Conservation (phyloP, 164 flowering plant genomes). For the Stephania japonica region DNA sequence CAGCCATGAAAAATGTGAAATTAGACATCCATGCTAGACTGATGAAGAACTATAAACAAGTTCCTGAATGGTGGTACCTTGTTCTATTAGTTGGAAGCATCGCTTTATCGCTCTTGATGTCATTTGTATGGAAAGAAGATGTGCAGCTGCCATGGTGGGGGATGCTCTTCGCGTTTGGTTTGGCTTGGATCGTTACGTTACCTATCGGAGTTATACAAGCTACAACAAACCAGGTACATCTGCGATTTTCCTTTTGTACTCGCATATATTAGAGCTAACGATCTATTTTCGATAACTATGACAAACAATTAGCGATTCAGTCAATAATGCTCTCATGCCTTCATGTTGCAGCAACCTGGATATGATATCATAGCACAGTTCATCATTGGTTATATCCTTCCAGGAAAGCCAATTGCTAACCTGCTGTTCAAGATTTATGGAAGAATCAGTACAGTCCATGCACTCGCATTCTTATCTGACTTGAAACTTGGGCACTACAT, state of each 20-base stretch:
- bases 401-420: slow-evolving; percentile 92
- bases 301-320: background rate
- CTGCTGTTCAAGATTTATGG: slow-evolving; percentile 96
- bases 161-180: slow-evolving; percentile 68
- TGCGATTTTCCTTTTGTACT: background rate
- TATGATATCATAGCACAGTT: slow-evolving; percentile 96
- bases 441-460: slow-evolving; percentile 84
- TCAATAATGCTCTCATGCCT: slow-evolving; percentile 1
- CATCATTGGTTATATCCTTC: slow-evolving; percentile 71
- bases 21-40: slow-evolving; percentile 65
- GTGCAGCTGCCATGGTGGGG: slow-evolving; percentile 97
- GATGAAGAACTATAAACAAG: slow-evolving; percentile 39
- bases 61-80: slow-evolving; percentile 83
- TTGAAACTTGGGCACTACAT: slow-evolving; percentile 97
- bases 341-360: slow-evolving; percentile 80
- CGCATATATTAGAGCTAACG: no score
- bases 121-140: slow-evolving; percentile 62
- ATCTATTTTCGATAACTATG: background rate
- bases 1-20: slow-evolving; percentile 57
- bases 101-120: slow-evolving; percentile 54
- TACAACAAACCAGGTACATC: slow-evolving; percentile 82
- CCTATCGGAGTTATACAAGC: slow-evolving; percentile 98
- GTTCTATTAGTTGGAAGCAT: slow-evolving; percentile 49
- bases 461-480: slow-evolving; percentile 87
- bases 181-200: slow-evolving; percentile 79